phyloP scores from a whole-genome alignment of 2,329 filamentous ascomycete species.

The Curvularia hawaiiensis region DNA sequence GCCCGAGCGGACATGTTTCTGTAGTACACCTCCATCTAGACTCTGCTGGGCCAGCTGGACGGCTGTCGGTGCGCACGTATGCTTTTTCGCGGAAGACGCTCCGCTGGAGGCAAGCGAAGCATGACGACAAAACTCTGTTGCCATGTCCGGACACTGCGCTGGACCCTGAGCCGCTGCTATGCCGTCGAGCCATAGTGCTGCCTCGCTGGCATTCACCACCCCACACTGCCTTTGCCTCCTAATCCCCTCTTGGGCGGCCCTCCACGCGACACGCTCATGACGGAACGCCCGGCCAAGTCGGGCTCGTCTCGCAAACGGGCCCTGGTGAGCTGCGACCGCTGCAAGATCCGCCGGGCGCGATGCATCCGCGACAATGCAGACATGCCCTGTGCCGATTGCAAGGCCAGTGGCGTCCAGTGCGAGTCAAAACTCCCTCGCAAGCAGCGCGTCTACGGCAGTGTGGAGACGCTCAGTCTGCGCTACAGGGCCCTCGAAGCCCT shows the following conservation, averaged over 20 bases:
- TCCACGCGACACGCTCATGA: slow-evolving; percentile 4
- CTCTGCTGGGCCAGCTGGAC: slow-evolving; percentile 2
- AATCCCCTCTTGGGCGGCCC: slow-evolving; percentile 1
- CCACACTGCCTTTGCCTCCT: slow-evolving; percentile 3
- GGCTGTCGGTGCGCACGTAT: slow-evolving; percentile 4
- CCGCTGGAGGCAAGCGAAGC: slow-evolving; percentile 4
- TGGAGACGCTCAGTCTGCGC: slow-evolving; percentile 52
- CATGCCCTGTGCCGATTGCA: slow-evolving; percentile 48
- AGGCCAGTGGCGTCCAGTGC: slow-evolving; percentile 47
- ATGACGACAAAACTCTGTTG: slow-evolving; percentile 6
- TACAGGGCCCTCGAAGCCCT: slow-evolving; percentile 52
- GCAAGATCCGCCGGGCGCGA: slow-evolving; percentile 36
- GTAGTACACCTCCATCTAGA: neutral
- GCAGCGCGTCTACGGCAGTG: slow-evolving; percentile 53
- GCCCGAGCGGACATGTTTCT: neutral
- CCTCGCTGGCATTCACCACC: slow-evolving; percentile 6
- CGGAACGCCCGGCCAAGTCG: slow-evolving; percentile 23
- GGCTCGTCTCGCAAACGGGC: slow-evolving; percentile 35
- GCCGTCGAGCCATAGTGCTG: neutral
- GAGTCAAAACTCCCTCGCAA: slow-evolving; percentile 53
- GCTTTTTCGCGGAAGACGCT: slow-evolving; percentile 12
- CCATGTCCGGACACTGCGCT: neutral
- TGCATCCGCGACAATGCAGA: slow-evolving; percentile 37
- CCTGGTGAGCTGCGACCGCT: slow-evolving; percentile 40
- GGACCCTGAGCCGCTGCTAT: neutral